A percentile compares a stretch with the other conserved stretches of the same genome.
Evolutionary conservation across 192 early-diverging fungal genomes (phyloP).

Genomic region (Podila minutissima): DNA sequence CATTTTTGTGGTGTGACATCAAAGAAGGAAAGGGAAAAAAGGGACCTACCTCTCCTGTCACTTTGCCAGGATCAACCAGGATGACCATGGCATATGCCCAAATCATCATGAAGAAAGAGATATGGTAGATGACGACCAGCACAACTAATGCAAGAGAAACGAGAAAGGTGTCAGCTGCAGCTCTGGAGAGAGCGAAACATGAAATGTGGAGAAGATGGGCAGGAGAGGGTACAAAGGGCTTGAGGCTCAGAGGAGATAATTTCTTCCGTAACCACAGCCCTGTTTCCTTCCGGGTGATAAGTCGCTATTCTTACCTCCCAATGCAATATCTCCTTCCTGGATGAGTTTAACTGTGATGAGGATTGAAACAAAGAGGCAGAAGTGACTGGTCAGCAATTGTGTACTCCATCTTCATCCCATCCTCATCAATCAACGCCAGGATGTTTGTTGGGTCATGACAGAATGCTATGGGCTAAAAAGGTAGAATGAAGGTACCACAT

Average conservation of each 20-base stretch:
- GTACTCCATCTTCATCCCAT: too few species aligned
- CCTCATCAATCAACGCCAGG: too few species aligned
- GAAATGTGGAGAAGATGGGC: too few species aligned
- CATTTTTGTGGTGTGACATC: conserved; percentile 5
- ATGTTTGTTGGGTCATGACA: too few species aligned
- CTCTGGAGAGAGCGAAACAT: neutral
- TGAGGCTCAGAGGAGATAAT: too few species aligned
- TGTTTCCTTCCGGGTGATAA: neutral
- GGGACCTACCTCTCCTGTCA: conserved; percentile 29
- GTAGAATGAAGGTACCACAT: conserved; percentile 17
- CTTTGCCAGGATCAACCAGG: conserved; percentile 35
- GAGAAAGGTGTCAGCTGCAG: neutral
- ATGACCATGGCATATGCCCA: conserved; percentile 50
- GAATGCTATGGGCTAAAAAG: neutral
- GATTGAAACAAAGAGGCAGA: neutral
- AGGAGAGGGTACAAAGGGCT: too few species aligned
- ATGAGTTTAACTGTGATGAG: neutral
- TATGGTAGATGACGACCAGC: conserved; percentile 30
- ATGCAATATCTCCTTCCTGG: neutral
- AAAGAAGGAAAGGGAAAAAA: neutral
- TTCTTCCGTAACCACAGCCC: conserved; percentile 1
- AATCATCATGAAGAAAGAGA: conserved; percentile 30
- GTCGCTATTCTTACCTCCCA: neutral
- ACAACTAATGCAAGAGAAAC: conserved; percentile 11
- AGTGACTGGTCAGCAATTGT: neutral